Evolutionary conservation across 1,139 yeast species (phyloP).

Genomic region (Debaryomyces singareniensis): DNA sequence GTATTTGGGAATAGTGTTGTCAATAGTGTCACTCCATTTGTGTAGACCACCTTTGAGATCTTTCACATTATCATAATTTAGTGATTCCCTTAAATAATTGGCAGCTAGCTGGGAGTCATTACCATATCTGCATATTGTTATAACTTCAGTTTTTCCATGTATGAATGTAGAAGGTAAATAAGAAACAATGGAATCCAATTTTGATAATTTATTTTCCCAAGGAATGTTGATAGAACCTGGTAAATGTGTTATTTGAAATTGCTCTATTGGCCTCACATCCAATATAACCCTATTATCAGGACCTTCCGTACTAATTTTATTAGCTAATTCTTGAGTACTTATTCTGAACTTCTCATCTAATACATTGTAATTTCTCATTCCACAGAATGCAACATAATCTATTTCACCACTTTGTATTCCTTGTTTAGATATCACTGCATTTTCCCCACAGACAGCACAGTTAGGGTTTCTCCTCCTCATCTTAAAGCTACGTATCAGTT

Average conservation of each 20-base stretch:
- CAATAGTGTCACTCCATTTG: constrained; percentile 62
- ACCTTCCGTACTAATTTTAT: constrained; percentile 4
- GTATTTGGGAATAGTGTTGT: constrained; percentile 61
- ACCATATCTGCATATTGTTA: constrained; percentile 78
- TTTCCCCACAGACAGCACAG: constrained; percentile 65
- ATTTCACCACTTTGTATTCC: constrained; percentile 40
- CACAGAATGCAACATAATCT: constrained; percentile 74
- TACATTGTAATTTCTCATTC: constrained; percentile 45
- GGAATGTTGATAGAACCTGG: constrained; percentile 61
- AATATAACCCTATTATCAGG: constrained; percentile 27
- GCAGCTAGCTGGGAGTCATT: constrained; percentile 87
- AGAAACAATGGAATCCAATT: constrained; percentile 20
- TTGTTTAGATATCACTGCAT: constrained; percentile 39
- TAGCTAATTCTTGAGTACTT: constrained; percentile 35
- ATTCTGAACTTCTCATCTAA: constrained; percentile 40
- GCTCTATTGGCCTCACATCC: constrained; percentile 82
- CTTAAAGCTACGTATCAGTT: constrained; percentile 63
- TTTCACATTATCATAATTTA: constrained; percentile 43
- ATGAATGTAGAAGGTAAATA: constrained; percentile 17
- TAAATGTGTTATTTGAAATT: constrained; percentile 60
- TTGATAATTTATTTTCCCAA: constrained; percentile 41
- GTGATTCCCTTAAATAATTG: constrained; percentile 41
- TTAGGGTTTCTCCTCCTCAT: constrained; percentile 63
- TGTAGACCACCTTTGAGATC: constrained; percentile 79
- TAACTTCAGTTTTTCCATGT: constrained; percentile 17